Evolutionary conservation across 139 green algal species (phyloP).

Genomic region (Coelastrella sp.): DNA sequence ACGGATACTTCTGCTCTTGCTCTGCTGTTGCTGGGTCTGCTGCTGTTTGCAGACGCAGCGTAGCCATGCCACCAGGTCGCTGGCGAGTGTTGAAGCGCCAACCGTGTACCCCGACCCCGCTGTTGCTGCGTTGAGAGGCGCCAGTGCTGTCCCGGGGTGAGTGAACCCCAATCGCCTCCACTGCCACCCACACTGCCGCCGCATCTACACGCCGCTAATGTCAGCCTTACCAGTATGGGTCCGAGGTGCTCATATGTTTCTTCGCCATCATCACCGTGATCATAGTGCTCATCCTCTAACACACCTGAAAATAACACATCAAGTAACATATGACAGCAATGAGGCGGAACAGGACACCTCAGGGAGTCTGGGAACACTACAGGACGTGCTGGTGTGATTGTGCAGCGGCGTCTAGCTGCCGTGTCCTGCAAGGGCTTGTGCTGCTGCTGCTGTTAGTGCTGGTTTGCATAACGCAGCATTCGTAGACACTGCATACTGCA

Average conservation of each 20-base stretch:
- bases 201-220: no score
- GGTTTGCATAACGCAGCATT: neutral
- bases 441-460: neutral
- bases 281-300: slow-evolving; percentile 76
- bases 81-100: no score
- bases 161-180: no score
- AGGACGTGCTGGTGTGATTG: neutral
- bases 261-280: slow-evolving; percentile 66
- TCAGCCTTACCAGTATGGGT: slow-evolving; percentile 66
- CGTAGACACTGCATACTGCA: neutral
- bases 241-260: slow-evolving; percentile 69
- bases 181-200: no score
- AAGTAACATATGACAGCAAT: neutral
- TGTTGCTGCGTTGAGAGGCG: no score
- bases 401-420: neutral
- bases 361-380: no score
- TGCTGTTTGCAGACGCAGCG: neutral
- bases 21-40: neutral
- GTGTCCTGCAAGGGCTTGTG: neutral
- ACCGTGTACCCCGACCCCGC: no score
- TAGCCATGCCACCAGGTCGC: no score
- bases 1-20: neutral
- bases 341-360: no score
- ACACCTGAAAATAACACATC: slow-evolving; percentile 34
- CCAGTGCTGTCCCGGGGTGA: no score